Conservation (phyloP, 176 grass and related monocot species). For the Areca catechu region DNA sequence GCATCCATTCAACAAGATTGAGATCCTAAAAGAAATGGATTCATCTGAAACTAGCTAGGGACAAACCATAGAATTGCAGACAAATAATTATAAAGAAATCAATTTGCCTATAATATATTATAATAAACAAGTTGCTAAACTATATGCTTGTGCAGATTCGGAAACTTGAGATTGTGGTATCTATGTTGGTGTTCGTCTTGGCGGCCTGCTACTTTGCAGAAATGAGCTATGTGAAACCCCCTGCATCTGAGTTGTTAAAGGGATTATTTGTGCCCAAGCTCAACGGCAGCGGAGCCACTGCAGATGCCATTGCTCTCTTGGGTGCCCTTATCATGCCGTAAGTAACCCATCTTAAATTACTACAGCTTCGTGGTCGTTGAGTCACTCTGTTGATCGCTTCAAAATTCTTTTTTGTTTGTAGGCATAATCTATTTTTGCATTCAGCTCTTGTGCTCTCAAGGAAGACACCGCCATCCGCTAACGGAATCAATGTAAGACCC, state of each 20-base stretch:
- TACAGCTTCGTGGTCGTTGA: no score
- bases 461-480: conserved; percentile 63
- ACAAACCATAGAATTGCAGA: no score
- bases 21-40: no score
- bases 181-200: conserved; percentile 55
- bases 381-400: no score
- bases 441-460: conserved; percentile 79
- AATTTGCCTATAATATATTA: background rate
- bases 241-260: conserved; percentile 53
- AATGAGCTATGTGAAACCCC: conserved; percentile 71
- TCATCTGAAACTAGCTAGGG: no score
- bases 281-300: conserved; percentile 42
- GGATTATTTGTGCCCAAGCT: conserved; percentile 68
- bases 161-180: conserved; percentile 62
- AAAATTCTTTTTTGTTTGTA: conserved; percentile 14
- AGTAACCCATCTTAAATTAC: conserved; percentile 7
- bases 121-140: conserved; percentile 1
- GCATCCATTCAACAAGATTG: no score
- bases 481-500: conserved; percentile 62
- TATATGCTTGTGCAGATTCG: conserved; percentile 25
- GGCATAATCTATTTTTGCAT: conserved; percentile 93
- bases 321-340: conserved; percentile 92
- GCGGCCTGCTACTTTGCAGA: conserved; percentile 77
- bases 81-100: no score
- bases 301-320: conserved; percentile 71